Base-by-base conservation (phyloP, 768 basidiomycete genomes). In the Termitomyces sp. region DNA sequence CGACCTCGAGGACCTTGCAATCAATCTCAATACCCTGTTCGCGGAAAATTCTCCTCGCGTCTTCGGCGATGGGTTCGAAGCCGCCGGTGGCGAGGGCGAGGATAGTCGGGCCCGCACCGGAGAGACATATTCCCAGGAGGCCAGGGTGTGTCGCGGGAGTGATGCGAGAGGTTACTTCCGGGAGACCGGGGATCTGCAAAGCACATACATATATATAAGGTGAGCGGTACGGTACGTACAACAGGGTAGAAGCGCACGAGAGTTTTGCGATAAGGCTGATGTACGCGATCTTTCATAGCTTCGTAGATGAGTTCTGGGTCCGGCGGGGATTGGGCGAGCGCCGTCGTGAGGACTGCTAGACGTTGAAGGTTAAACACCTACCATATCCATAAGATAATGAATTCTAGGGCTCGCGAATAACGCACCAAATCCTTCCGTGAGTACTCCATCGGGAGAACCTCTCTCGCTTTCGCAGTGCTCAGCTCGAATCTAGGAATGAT, bases 301-400 rank as follows among this genome's bases (percentile, higher is more conserved):
- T 98, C 96, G 70, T 96, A 98, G 54, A 98, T 98, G n/a, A 99
- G 83, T 20, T 86, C 90, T 0, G 97, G 85, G 67, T 99, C 93
- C 1, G 95, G 95, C 1, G 97, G 96, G 11, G 86, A 84, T 64
- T 89, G 87, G 3, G 84, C 89, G 11, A 99, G 81, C 0, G 97
- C 95, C 3, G 94, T 96, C 1, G 96, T 98, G 52, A 99, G 79
- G 27, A 99, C 97, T 0, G 96, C 97, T 13, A 99, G 76, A 20
- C 97, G 84, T 70, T 99, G 97, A 51, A 99, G 77, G 69, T 99
- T 99, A 77, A 98, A 99, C 13, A 99, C 88, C 97, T 99, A 18
- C n/a, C 50, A 39, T 54, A 12, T n/a, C n/a, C n/a, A 45, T 22
- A 42, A 3, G 13, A 39, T 5, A 41, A 50, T 50, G 47, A 50